Evolutionary conservation across 2,329 filamentous ascomycete species (phyloP).

Genomic region (Torrubiellomyces zombiae): DNA sequence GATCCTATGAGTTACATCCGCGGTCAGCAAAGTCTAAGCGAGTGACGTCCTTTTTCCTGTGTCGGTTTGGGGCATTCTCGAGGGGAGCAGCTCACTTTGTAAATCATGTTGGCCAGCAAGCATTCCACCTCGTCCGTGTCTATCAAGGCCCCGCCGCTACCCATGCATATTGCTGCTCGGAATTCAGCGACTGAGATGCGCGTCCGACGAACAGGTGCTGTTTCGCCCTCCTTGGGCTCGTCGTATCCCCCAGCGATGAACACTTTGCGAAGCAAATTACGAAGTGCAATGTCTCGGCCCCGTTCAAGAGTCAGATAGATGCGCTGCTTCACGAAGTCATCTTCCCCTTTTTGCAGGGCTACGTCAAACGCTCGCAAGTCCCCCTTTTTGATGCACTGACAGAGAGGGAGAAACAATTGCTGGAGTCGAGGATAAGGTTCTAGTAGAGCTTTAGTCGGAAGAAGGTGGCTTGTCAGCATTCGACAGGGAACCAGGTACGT

Average conservation of each 20-base stretch:
- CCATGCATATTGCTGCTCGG: conserved; percentile 63
- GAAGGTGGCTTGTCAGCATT: conserved; percentile 69
- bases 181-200: conserved; percentile 75
- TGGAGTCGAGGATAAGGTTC: conserved; percentile 61
- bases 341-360: conserved; percentile 64
- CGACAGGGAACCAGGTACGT: conserved; percentile 91
- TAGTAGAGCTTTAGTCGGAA: conserved; percentile 59
- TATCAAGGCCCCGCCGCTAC: conserved; percentile 45
- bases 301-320: conserved; percentile 92
- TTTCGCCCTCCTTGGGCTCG: conserved; percentile 51
- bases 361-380: conserved; percentile 72
- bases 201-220: conserved; percentile 48
- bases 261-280: conserved; percentile 84
- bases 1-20: conserved; percentile 36
- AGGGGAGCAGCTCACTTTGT: conserved; percentile 54
- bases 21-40: conserved; percentile 3
- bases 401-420: conserved; percentile 61
- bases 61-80: not conserved
- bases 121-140: conserved; percentile 94
- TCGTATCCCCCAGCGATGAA: conserved; percentile 75
- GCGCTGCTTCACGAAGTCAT: conserved; percentile 82
- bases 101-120: conserved; percentile 88
- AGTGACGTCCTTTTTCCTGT: not conserved
- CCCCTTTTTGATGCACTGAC: conserved; percentile 62
- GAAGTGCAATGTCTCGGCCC: conserved; percentile 76